Base-by-base conservation (phyloP, 2,329 filamentous ascomycete genomes). In the Sporothrix pallida region DNA sequence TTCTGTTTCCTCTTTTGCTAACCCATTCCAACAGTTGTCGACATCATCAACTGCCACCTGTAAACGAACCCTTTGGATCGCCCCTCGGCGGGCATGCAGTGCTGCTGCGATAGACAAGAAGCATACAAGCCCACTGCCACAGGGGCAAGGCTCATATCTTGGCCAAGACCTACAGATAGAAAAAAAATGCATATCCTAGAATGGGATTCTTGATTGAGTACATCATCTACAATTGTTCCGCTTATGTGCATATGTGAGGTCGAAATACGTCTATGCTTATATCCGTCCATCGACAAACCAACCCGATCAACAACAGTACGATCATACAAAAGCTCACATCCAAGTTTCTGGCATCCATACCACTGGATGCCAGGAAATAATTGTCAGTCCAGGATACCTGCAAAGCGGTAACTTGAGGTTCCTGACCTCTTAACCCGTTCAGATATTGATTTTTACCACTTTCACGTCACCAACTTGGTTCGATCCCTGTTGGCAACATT, bases 11-110 rank as follows among this genome's bases (percentile, higher is more conserved):
- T 26, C 23, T 1, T 26, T 26, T 42, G 9, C 75, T 75, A 72
- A 75, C 73, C 4, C 7, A 0, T 9, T 26, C 54, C 48, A 87
- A 15, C 48, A 88, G 87, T 89, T 78, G 83, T 88, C 80, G 87
- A 89, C 76, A 89, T 89, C 78, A 86, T 89, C 84, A 89, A 89
- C 85, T 82, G 83, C 82, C 86, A 84, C 80, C 81, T 83, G 81
- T 88, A 84, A 83, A 48, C n/a, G 71, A 56, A 48, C 52, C 9
- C 6, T 37, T 37, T 52, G 7, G 65, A 6, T 54, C 20, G 48
- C 17, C 23, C 26, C 23, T 13, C 23, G 67, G 26, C 48, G 2
- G 26, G 23, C 23, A 37, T 13, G 46, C 26, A 3, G 12, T 20
- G 48, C 15, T 68, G 23, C 15, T 52, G 26, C 23, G 67, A 54